These are phyloP conservation scores for Albifimbria verrucaria DNA, from an alignment of 2,329 filamentous ascomycete genomes.

Conservation along the genomic window DNA sequence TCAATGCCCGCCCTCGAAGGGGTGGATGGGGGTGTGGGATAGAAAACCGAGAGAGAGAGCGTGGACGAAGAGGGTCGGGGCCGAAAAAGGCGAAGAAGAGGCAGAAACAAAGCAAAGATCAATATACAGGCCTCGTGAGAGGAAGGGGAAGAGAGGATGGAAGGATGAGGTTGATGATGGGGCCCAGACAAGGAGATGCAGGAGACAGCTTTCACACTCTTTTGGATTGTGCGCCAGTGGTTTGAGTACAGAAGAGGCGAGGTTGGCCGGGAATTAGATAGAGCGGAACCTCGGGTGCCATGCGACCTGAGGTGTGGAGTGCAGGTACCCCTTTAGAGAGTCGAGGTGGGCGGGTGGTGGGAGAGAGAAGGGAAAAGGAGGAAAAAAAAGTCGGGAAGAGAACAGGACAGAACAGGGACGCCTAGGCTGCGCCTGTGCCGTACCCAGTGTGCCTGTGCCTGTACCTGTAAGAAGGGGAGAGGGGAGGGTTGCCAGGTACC, in stretches of 20 bases:
- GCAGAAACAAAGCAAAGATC: constrained; percentile 28
- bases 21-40: constrained; percentile 15
- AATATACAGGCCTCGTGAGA: constrained; percentile 35
- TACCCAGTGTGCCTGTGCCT: no score
- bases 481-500: no score
- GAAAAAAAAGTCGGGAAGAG: background rate
- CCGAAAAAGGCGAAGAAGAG: constrained; percentile 6
- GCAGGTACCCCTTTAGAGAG: background rate
- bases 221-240: background rate
- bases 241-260: background rate
- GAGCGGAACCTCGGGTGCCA: background rate
- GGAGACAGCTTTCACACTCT: background rate
- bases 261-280: background rate
- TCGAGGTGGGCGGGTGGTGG: background rate
- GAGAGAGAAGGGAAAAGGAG: background rate
- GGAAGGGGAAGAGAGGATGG: constrained; percentile 10
- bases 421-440: no score
- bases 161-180: constrained; percentile 9
- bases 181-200: constrained; percentile 21
- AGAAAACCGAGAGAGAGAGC: constrained; percentile 14
- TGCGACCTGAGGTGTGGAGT: background rate
- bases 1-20: constrained; percentile 22
- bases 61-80: constrained; percentile 8
- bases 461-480: no score
- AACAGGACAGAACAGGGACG: no score